Evolutionary conservation across 352 stramenopile genomes (phyloP).

Genomic region (Globisporangium uncinulatum): DNA sequence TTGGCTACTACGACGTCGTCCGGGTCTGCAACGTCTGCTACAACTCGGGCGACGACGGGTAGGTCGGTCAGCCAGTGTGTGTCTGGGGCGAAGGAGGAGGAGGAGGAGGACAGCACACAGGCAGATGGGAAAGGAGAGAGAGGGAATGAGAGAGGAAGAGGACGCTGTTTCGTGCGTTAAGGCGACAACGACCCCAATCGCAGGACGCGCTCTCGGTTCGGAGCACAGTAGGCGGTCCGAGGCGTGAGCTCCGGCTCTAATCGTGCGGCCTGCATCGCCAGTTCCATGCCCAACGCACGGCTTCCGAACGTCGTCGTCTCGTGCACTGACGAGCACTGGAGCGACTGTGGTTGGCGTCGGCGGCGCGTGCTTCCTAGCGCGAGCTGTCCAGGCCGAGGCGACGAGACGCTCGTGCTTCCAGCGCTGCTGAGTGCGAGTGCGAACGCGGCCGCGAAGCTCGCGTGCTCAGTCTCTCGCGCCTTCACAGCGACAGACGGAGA

Average conservation of each 20-base stretch:
- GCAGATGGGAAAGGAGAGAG: neutral
- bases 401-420: neutral
- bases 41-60: conserved; percentile 66
- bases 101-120: neutral
- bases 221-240: conserved; percentile 38
- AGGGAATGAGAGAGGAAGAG: neutral
- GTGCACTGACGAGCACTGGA: too few relatives aligned
- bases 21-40: conserved; percentile 79
- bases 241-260: conserved; percentile 36
- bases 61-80: neutral
- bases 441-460: conserved; percentile 20
- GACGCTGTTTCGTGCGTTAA: neutral
- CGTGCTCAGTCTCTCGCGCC: conserved; percentile 24
- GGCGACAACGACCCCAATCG: too few relatives aligned
- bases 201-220: conserved; percentile 21
- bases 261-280: conserved; percentile 16
- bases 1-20: conserved; percentile 85
- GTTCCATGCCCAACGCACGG: too few relatives aligned
- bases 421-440: conserved; percentile 15
- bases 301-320: too few relatives aligned
- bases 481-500: conserved; percentile 17
- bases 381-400: neutral
- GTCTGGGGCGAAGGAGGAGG: too few relatives aligned
- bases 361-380: too few relatives aligned
- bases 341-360: too few relatives aligned